Evolutionary conservation across 1,284 basidiomycete genomes (phyloP).

Genomic region (Cutaneotrichosporon sp.): DNA sequence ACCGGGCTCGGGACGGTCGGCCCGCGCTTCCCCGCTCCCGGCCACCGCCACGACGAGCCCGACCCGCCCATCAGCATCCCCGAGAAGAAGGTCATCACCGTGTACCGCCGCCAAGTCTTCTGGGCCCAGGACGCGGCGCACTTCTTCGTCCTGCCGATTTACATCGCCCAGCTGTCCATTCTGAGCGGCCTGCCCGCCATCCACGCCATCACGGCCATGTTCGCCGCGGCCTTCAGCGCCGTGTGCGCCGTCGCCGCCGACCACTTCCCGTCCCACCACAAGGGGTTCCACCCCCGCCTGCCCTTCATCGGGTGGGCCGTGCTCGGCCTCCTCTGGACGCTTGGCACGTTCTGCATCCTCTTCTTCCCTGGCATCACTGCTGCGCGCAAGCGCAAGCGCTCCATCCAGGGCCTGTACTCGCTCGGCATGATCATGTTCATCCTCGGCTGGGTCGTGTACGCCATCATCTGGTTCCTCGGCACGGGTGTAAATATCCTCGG

Average conservation of each 20-base stretch:
- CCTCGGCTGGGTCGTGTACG: conserved; percentile 38
- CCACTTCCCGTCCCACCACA: conserved; percentile 1
- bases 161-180: conserved; percentile 32
- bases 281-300: neutral
- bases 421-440: conserved; percentile 32
- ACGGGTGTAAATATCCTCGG: conserved; percentile 36
- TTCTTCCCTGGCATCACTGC: conserved; percentile 35
- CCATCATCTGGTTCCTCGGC: conserved; percentile 37
- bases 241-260: conserved; percentile 1
- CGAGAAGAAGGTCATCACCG: conserved; percentile 16
- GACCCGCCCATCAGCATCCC: neutral
- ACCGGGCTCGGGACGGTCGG: conserved; percentile 33
- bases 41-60: neutral
- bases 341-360: conserved; percentile 34
- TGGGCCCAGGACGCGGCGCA: conserved; percentile 25
- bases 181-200: conserved; percentile 36
- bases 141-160: conserved; percentile 36
- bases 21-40: neutral
- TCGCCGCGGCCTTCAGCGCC: conserved; percentile 33
- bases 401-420: conserved; percentile 36
- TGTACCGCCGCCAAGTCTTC: conserved; percentile 33
- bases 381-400: conserved; percentile 25
- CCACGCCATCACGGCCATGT: conserved; percentile 22
- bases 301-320: conserved; percentile 25
- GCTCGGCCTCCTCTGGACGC: conserved; percentile 21